Evolutionary conservation across 371 early-diverging fungal species (phyloP), one percentile per base, ranked within the genome.

Genomic region (Mortierella sp.): DNA sequence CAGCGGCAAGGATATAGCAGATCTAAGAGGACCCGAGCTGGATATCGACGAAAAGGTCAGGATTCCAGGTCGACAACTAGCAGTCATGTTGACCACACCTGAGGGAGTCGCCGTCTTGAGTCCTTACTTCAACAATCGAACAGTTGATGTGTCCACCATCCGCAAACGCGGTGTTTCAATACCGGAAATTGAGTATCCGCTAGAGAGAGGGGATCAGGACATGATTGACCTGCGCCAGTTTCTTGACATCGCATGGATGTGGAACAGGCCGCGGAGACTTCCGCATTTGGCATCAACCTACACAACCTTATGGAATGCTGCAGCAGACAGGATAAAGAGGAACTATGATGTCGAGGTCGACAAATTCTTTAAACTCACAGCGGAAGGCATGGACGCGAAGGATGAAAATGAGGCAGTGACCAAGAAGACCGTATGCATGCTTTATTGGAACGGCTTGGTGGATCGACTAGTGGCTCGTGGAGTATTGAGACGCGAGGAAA

Each of bases 211-310:
- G 2, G 56, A 60, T 47, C 49, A 51, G 34, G 67, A 55, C 25
- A 14, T 31, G 47, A 34, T 16, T 48, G 70, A 69, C 40, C 21
- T 69, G 47, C 40, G 44, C 13, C 13, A 62, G 31, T 69, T 69
- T 31, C 37, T 69, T 2, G 54, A 58, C 24, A 22, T 48, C 2
- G 53, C 54, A 1, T 47, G 34, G n/a, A 10, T 48, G 1, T 69
- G 70, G 70, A 54, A 62, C 22, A 24, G 29, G 8, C 63, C 62
- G 2, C 25, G 40, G 13, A 60, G 22, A 14, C 6, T 6, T 1
- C 24, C 25, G 24, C 13, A 48, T 0, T 24, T 59, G 14, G 16
- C 34, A 34, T 34, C 34, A 34, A 7, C 34, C 34, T 48, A 65
- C 22, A 29, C 40, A 14, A 14, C n/a, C 14, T 39, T 22, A 24